A percentile compares a stretch with the other conserved stretches of the same genome.
These are phyloP conservation scores for Boletus reticuloceps DNA, from an alignment of 768 basidiomycete species.

Conservation along the genomic window DNA sequence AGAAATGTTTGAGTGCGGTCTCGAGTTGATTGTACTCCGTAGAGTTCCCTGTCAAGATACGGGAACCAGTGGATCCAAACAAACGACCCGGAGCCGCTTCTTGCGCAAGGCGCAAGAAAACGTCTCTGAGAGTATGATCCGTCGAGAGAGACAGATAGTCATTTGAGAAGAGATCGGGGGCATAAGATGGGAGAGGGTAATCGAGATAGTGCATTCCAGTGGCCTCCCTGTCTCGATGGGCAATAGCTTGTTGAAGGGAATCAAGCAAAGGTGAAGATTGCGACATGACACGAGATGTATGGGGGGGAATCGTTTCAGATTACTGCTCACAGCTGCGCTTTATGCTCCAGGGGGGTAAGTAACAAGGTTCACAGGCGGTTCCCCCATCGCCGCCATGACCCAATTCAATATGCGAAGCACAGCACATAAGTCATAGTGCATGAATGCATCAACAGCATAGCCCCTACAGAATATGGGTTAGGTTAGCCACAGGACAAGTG, in stretches of 20 bases:
- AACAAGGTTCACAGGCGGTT: too few species aligned
- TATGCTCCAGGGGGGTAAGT: not conserved
- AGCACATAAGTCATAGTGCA: too few species aligned
- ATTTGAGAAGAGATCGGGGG: constrained; percentile 43
- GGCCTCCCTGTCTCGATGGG: constrained; percentile 1
- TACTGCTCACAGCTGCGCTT: not conserved
- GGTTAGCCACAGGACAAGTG: too few species aligned
- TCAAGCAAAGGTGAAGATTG: constrained; percentile 3
- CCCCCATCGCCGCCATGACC: too few species aligned
- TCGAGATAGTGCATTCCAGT: constrained; percentile 5
- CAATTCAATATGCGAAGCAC: too few species aligned
- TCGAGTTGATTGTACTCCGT: constrained; percentile 16
- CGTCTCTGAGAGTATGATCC: constrained; percentile 30
- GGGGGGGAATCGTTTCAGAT: not conserved
- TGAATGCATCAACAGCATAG: too few species aligned
- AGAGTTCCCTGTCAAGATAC: constrained; percentile 42
- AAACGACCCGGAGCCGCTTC: constrained; percentile 18
- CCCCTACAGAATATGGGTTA: too few species aligned
- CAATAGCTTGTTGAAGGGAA: constrained; percentile 11
- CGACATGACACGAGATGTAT: constrained; percentile 1
- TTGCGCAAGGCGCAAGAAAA: constrained; percentile 31
- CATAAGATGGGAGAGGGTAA: constrained; percentile 16
- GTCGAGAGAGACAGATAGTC: constrained; percentile 49
- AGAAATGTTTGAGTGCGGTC: constrained; percentile 4
- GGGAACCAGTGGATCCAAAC: constrained; percentile 50